Conservation (phyloP, 1,284 basidiomycete genomes). For the Ustilago bromivora region DNA sequence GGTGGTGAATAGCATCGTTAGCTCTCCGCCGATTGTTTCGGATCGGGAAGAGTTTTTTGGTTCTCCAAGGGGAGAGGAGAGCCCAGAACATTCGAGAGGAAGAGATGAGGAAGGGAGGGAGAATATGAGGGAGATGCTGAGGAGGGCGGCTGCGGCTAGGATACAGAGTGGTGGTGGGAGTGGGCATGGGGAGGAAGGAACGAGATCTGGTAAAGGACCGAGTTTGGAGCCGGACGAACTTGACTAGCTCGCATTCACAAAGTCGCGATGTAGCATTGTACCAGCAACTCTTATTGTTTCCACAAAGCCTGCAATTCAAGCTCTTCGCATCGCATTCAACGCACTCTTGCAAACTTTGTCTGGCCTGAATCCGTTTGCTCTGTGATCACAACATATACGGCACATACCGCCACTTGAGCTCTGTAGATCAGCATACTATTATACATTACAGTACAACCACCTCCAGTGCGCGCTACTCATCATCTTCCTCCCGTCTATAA, state of each 20-base stretch:
- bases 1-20: conserved; percentile 37
- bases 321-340: too few relatives aligned
- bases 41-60: conserved; percentile 37
- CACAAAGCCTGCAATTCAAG: neutral
- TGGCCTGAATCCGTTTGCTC: too few relatives aligned
- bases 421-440: too few relatives aligned
- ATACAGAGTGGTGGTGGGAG: neutral
- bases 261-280: neutral
- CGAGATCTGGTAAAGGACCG: neutral
- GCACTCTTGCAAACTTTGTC: too few relatives aligned
- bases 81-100: neutral
- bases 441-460: too few relatives aligned
- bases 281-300: too few relatives aligned
- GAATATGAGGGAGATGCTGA: conserved; percentile 34
- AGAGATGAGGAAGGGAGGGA: conserved; percentile 2
- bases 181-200: neutral
- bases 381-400: too few relatives aligned
- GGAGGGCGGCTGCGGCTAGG: conserved; percentile 33
- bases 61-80: neutral
- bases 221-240: conserved; percentile 49
- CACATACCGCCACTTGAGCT: too few relatives aligned
- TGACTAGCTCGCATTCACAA: conserved; percentile 19
- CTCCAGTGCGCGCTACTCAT: conserved; percentile 38
- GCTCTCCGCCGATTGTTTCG: conserved; percentile 40
- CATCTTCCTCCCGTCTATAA: conserved; percentile 70